Conservation (phyloP, 768 basidiomycete species). For the Fomitopsis pulvina region DNA sequence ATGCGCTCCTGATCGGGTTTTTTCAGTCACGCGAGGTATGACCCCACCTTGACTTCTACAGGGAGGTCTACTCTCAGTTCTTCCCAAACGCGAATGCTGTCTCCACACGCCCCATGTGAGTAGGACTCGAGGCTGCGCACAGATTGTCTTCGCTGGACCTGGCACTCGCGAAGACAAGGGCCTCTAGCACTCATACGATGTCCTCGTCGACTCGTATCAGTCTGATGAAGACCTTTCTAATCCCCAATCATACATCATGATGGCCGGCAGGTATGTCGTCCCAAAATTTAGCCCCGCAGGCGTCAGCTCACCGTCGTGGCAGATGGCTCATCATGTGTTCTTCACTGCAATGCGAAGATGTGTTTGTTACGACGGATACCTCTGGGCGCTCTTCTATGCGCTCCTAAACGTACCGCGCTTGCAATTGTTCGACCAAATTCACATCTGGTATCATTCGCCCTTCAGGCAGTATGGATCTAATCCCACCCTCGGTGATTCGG, state of each 20-base stretch:
- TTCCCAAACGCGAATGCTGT: conserved; percentile 39
- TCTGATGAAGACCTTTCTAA: conserved; percentile 34
- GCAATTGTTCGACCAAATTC: conserved; percentile 36
- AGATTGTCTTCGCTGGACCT: conserved; percentile 46
- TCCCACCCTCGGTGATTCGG: conserved; percentile 22
- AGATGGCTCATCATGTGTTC: conserved; percentile 50
- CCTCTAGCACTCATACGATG: conserved; percentile 43
- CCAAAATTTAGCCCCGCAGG: background rate
- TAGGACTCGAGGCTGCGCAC: background rate
- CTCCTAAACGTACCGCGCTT: conserved; percentile 43
- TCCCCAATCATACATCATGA: conserved; percentile 30
- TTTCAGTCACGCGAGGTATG: conserved; percentile 43
- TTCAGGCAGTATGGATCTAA: conserved; percentile 38
- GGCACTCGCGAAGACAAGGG: conserved; percentile 39
- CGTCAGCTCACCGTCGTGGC: background rate
- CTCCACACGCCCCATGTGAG: background rate
- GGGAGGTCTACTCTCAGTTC: conserved; percentile 38
- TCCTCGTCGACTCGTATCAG: conserved; percentile 41
- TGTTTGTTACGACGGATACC: conserved; percentile 42
- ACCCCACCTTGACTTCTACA: conserved; percentile 38
- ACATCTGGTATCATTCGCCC: conserved; percentile 47
- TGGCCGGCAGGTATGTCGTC: conserved; percentile 35
- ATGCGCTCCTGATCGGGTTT: conserved; percentile 42
- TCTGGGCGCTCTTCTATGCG: conserved; percentile 48
- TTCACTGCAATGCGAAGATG: conserved; percentile 38